These are phyloP conservation scores for Eimeria sp. DNA, from an alignment of 169 alveolate genomes.

Conservation along the genomic window DNA sequence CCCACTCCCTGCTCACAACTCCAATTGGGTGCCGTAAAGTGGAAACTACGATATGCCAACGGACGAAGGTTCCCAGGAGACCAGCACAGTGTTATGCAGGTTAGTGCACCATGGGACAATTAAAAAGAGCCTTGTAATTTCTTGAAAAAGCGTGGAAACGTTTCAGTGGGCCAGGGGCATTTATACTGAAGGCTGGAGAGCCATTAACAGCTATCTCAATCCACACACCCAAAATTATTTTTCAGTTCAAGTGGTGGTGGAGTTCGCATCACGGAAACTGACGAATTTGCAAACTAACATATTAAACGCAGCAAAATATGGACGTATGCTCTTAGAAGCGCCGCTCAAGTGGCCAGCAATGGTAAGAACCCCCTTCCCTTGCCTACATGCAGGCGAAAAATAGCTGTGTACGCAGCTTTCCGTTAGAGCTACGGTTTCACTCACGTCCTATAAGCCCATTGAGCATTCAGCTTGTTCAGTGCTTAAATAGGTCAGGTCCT, in stretches of 20 bases:
- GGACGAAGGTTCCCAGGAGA: not conserved
- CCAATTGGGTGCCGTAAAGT: not conserved
- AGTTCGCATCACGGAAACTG: not conserved
- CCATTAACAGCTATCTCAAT: not conserved
- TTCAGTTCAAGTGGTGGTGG: not conserved
- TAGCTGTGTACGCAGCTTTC: not conserved
- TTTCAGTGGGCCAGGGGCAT: not conserved
- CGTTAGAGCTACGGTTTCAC: not conserved
- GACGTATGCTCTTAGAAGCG: not conserved
- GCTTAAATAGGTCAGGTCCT: not conserved
- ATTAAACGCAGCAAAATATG: no score
- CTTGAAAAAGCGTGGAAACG: not conserved
- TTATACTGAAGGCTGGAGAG: not conserved
- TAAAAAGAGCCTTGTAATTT: not conserved
- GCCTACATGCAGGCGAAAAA: not conserved
- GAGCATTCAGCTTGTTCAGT: not conserved
- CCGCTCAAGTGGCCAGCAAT: not conserved
- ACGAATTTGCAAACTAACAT: not conserved
- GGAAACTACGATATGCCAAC: not conserved
- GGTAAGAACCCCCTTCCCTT: not conserved
- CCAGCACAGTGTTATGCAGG: not conserved
- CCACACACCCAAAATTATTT: not conserved
- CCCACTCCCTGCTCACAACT: not conserved
- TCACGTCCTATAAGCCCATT: not conserved
- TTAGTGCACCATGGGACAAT: not conserved